Evolutionary conservation across 2,329 filamentous ascomycete species (phyloP).

Genomic region (Byssoonygena ceratinophila): DNA sequence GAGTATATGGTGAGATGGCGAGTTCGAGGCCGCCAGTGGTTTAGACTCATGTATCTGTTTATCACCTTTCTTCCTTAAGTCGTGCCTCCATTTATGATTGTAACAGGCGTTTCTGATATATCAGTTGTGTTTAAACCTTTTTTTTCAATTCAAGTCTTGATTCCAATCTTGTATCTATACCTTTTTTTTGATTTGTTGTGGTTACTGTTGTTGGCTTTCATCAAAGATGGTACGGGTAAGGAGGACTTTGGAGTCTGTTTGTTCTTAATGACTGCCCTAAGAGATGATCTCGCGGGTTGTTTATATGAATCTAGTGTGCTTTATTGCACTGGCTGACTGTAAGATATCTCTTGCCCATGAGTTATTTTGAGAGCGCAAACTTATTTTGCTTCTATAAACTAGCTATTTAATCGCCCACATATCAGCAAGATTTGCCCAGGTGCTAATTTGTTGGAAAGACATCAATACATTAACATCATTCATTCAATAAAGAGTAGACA

Average conservation of each 20-base stretch:
- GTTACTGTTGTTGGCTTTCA: not conserved
- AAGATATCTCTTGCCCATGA: not conserved
- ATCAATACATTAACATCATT: no score
- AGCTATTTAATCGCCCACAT: not conserved
- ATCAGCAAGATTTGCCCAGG: no score
- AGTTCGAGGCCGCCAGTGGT: slow-evolving; percentile 41
- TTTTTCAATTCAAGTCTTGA: not conserved
- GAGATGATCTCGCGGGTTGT: not conserved
- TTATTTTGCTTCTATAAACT: not conserved
- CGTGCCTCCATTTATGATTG: slow-evolving; percentile 8
- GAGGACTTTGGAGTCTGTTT: no score
- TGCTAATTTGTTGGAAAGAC: no score
- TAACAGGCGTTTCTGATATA: not conserved
- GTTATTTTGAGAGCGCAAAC: not conserved
- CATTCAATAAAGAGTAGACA: no score
- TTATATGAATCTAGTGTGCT: not conserved
- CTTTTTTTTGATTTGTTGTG: not conserved
- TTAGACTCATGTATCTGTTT: slow-evolving; percentile 17
- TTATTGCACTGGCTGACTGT: not conserved
- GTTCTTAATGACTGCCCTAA: not conserved
- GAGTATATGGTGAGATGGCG: slow-evolving; percentile 90
- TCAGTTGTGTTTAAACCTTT: not conserved
- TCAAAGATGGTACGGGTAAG: not conserved
- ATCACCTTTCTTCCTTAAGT: not conserved
- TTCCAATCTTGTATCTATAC: not conserved